Conservation (phyloP, 129 eudicot genomes). For the Flaveria trinervia region DNA sequence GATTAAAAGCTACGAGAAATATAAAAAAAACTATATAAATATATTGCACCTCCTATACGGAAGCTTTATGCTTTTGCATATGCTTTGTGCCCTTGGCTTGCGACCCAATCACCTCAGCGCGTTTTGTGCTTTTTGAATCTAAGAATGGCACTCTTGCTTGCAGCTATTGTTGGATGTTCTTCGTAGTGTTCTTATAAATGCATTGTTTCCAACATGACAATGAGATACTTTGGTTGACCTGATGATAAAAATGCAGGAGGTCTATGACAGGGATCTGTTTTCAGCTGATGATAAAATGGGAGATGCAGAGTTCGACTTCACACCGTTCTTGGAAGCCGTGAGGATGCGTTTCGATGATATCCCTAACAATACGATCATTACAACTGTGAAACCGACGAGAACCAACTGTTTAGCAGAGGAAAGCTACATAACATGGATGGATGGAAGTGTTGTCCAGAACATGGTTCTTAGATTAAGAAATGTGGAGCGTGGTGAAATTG, state of each 20-base stretch:
- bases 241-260: conserved; percentile 40
- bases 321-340: conserved; percentile 51
- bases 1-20: neutral
- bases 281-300: conserved; percentile 64
- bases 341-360: conserved; percentile 42
- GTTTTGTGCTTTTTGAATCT: too few relatives aligned
- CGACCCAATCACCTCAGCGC: too few relatives aligned
- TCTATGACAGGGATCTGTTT: conserved; percentile 56
- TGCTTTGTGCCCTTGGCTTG: too few relatives aligned
- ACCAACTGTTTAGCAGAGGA: conserved; percentile 61
- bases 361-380: conserved; percentile 48
- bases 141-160: too few relatives aligned
- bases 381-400: conserved; percentile 50
- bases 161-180: neutral
- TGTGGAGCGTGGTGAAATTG: conserved; percentile 60
- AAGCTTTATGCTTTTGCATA: too few relatives aligned
- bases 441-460: conserved; percentile 50
- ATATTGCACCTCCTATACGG: too few relatives aligned
- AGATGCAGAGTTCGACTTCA: conserved; percentile 64
- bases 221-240: neutral
- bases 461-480: conserved; percentile 56
- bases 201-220: neutral
- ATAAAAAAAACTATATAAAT: too few relatives aligned
- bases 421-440: conserved; percentile 49
- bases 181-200: neutral